phyloP scores from a whole-genome alignment of 306 rosid genomes.

The Dryas octopetala region DNA sequence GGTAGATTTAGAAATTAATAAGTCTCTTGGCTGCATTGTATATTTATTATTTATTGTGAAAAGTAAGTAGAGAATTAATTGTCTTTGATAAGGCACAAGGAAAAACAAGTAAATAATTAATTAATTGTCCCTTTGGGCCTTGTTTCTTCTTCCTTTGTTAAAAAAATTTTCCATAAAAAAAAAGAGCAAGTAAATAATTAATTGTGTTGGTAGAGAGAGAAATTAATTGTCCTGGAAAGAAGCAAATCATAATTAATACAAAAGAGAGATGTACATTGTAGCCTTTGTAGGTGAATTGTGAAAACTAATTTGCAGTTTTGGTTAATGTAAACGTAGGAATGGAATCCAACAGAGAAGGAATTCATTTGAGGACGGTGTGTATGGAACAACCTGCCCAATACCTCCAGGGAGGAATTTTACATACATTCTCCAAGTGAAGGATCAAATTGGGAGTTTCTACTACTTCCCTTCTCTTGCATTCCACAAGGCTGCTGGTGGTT shows the following conservation, averaged over 20 bases:
- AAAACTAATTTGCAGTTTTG: too few relatives aligned
- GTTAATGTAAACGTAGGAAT: conserved; percentile 43
- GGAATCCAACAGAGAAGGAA: conserved; percentile 91
- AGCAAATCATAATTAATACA: too few relatives aligned
- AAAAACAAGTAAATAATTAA: not conserved
- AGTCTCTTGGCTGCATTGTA: not conserved
- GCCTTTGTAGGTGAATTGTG: too few relatives aligned
- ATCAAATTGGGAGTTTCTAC: conserved; percentile 92
- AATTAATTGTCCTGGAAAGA: too few relatives aligned
- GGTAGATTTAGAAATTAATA: too few relatives aligned
- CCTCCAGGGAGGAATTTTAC: conserved; percentile 93
- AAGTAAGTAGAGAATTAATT: not conserved
- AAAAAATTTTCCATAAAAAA: too few relatives aligned
- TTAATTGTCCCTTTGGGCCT: not conserved
- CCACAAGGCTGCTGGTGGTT: conserved; percentile 97
- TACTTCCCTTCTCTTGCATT: conserved; percentile 92
- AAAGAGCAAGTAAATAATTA: not conserved
- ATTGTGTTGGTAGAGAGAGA: too few relatives aligned
- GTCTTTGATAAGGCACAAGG: not conserved
- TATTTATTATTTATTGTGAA: not conserved
- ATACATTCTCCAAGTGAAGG: conserved; percentile 91
- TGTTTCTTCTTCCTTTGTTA: not conserved
- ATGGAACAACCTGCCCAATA: conserved; percentile 92
- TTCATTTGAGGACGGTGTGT: conserved; percentile 84
- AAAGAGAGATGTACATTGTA: too few relatives aligned